These are phyloP conservation scores for Grosmannia serpens DNA, from an alignment of 2,329 filamentous ascomycete genomes.

Conservation along the genomic window DNA sequence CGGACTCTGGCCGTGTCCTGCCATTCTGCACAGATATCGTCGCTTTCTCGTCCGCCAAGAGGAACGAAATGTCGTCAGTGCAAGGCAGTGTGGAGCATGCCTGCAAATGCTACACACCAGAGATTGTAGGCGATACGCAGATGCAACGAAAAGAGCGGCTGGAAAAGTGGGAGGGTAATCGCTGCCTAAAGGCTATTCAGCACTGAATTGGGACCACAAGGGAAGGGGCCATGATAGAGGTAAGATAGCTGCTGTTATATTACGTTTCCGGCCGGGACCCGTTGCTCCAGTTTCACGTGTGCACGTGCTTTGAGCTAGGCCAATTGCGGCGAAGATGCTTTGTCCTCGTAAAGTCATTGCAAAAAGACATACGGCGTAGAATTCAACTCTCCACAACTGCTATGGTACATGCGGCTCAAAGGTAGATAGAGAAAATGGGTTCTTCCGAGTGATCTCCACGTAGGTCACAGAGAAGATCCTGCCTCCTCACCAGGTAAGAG, in stretches of 20 bases:
- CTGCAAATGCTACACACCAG: background rate
- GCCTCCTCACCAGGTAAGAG: constrained; percentile 2
- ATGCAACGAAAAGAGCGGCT: background rate
- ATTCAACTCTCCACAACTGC: background rate
- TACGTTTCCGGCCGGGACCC: background rate
- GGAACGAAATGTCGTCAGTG: background rate
- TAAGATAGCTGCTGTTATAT: background rate
- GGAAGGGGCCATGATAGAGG: background rate
- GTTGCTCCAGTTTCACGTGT: background rate
- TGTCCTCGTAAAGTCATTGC: background rate
- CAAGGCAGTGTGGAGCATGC: background rate
- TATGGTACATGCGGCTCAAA: constrained; percentile 9
- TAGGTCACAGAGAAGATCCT: background rate
- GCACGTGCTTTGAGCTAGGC: background rate
- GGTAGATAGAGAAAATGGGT: background rate
- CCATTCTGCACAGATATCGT: background rate
- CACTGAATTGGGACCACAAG: constrained; percentile 8
- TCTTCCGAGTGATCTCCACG: background rate
- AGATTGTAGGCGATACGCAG: background rate
- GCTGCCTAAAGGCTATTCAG: constrained; percentile 7
- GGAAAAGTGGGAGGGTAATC: background rate
- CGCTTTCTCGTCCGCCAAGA: background rate
- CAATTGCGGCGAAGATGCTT: background rate
- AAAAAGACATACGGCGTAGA: background rate
- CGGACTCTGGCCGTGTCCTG: background rate